Evolutionary conservation across 495 filamentous ascomycete genomes (phyloP).

Genomic region (Lepraria neglecta): DNA sequence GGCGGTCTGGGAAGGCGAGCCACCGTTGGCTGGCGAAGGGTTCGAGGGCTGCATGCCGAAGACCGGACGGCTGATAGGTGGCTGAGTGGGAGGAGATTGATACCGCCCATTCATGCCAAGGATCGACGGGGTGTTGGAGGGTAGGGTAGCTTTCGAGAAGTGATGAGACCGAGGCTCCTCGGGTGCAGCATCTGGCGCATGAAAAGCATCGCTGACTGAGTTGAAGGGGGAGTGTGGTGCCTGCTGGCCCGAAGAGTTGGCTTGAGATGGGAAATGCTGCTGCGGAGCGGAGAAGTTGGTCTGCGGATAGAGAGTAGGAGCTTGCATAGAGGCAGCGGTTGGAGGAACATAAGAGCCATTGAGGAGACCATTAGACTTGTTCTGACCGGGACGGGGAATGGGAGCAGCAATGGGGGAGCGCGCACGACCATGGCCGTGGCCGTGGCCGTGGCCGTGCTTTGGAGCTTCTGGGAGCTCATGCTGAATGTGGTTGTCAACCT

Average conservation of each 20-base stretch:
- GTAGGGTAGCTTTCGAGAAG: neutral
- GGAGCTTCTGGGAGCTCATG: neutral
- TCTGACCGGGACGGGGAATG: neutral
- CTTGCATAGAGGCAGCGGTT: neutral
- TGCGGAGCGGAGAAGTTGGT: neutral
- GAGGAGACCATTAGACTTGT: neutral
- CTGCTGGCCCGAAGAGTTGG: neutral
- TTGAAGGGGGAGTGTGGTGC: neutral
- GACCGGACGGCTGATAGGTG: conserved; percentile 21
- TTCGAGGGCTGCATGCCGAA: neutral
- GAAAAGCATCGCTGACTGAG: neutral
- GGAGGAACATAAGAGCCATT: neutral
- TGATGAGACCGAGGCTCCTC: neutral
- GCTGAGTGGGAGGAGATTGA: conserved; percentile 10
- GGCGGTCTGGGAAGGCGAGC: neutral
- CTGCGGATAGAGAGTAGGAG: conserved; percentile 6
- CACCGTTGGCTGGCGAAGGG: neutral
- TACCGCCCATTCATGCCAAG: neutral
- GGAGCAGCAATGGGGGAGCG: neutral
- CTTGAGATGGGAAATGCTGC: conserved; percentile 10
- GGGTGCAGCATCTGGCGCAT: neutral
- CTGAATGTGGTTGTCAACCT: neutral
- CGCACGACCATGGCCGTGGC: neutral
- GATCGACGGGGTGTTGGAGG: neutral
- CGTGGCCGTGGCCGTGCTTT: neutral